A percentile compares a stretch with the other conserved stretches of the same genome.
phyloP scores from a whole-genome alignment of 805 yeast species.

The Ogataea haglerorum region DNA sequence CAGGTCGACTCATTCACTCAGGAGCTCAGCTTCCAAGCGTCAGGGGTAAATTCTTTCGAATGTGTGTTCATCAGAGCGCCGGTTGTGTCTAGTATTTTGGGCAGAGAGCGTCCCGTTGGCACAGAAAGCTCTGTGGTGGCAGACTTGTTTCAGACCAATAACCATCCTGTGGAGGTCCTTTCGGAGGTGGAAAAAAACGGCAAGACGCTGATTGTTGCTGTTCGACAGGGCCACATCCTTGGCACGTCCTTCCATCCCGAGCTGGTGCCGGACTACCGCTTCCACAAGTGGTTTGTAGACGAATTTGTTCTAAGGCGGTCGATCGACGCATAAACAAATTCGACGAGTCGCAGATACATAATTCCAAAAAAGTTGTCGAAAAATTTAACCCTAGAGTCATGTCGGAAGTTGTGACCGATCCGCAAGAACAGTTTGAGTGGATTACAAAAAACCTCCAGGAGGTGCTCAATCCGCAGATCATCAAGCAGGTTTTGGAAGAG shows the following conservation, averaged over 20 bases:
- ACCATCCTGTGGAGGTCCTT: conserved; percentile 39
- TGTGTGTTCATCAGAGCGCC: conserved; percentile 76
- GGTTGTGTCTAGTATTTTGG: conserved; percentile 38
- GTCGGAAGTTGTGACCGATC: conserved; percentile 34
- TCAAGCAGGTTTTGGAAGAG: conserved; percentile 75
- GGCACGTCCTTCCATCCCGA: conserved; percentile 86
- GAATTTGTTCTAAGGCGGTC: conserved; percentile 44
- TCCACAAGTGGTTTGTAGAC: conserved; percentile 69
- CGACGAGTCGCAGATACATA: background rate
- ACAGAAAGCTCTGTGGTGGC: conserved; percentile 13
- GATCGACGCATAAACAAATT: conserved; percentile 7
- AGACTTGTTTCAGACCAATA: conserved; percentile 13
- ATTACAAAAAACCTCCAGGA: conserved; percentile 90
- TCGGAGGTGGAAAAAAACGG: conserved; percentile 34
- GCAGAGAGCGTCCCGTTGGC: background rate
- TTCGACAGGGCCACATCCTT: conserved; percentile 59
- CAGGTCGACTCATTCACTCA: conserved; percentile 64
- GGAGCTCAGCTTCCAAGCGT: conserved; percentile 36
- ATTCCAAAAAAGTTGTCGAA: conserved; percentile 1
- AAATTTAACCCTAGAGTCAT: conserved; percentile 7
- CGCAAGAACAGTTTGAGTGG: conserved; percentile 64
- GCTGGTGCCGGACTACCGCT: conserved; percentile 47
- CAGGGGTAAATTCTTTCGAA: conserved; percentile 31
- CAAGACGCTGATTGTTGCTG: conserved; percentile 58
- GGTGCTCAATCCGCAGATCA: conserved; percentile 82